These are phyloP conservation scores for Coleophoma cylindrospora DNA, from an alignment of 2,329 filamentous ascomycete genomes.

Conservation along the genomic window DNA sequence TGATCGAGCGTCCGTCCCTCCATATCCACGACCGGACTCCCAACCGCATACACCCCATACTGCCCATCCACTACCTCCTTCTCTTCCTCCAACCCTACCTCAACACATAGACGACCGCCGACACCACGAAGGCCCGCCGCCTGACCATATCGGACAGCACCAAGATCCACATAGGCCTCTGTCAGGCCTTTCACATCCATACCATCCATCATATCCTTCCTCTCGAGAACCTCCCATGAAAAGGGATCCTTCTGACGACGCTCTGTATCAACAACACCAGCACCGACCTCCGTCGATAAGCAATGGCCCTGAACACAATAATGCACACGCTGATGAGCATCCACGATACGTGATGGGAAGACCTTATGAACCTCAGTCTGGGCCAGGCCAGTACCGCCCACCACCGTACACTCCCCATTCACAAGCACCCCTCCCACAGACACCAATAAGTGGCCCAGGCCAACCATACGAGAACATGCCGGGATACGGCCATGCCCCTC, in stretches of 20 bases:
- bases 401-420: neutral
- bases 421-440: conserved; percentile 21
- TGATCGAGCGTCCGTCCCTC: conserved; percentile 13
- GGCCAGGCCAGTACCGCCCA: conserved; percentile 4
- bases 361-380: conserved; percentile 13
- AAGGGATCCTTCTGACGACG: conserved; percentile 37
- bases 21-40: conserved; percentile 25
- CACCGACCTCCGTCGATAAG: conserved; percentile 28
- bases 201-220: conserved; percentile 23
- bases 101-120: conserved; percentile 43
- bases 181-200: conserved; percentile 21
- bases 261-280: conserved; percentile 31
- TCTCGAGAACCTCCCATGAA: conserved; percentile 40
- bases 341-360: conserved; percentile 13
- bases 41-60: conserved; percentile 31
- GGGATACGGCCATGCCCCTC: conserved; percentile 9
- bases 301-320: conserved; percentile 20
- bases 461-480: neutral
- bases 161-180: conserved; percentile 20
- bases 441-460: conserved; percentile 10
- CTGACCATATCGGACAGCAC: conserved; percentile 11
- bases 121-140: conserved; percentile 42
- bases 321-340: conserved; percentile 18
- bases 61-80: conserved; percentile 34
- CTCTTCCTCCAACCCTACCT: conserved; percentile 13